Conservation (phyloP, 1,284 basidiomycete genomes). For the Cystobasidium sp. region DNA sequence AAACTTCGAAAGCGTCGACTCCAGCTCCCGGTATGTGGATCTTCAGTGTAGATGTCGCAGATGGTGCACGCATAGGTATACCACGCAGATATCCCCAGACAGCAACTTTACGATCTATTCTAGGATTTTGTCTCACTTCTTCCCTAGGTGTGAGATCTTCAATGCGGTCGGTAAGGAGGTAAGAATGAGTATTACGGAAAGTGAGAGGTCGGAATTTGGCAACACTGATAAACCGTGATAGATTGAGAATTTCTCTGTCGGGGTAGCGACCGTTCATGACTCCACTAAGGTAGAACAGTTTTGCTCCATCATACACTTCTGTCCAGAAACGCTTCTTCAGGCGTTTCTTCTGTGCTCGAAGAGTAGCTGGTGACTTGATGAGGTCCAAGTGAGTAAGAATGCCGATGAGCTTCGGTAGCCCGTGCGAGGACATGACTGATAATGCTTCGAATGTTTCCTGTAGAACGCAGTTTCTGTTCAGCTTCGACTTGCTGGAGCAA, state of each 20-base stretch:
- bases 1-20: constrained; percentile 64
- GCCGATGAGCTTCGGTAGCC: constrained; percentile 98
- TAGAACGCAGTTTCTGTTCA: neutral
- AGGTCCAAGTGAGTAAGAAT: constrained; percentile 95
- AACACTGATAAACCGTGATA: constrained; percentile 90
- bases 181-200: constrained; percentile 94
- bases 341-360: constrained; percentile 89
- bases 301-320: constrained; percentile 97
- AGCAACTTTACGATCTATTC: constrained; percentile 86
- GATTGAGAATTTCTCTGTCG: constrained; percentile 93
- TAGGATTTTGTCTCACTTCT: constrained; percentile 77
- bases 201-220: constrained; percentile 98
- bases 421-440: constrained; percentile 94
- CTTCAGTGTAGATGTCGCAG: constrained; percentile 68
- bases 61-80: constrained; percentile 70
- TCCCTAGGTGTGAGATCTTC: constrained; percentile 94
- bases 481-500: neutral
- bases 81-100: constrained; percentile 94
- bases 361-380: constrained; percentile 86
- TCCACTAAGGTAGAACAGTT: constrained; percentile 96
- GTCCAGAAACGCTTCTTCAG: constrained; percentile 99
- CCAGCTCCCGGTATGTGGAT: constrained; percentile 96
- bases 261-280: constrained; percentile 98
- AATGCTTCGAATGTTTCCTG: constrained; percentile 99
- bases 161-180: constrained; percentile 92